Conservation (phyloP, 495 filamentous ascomycete genomes). For the Penicillium alfredii region DNA sequence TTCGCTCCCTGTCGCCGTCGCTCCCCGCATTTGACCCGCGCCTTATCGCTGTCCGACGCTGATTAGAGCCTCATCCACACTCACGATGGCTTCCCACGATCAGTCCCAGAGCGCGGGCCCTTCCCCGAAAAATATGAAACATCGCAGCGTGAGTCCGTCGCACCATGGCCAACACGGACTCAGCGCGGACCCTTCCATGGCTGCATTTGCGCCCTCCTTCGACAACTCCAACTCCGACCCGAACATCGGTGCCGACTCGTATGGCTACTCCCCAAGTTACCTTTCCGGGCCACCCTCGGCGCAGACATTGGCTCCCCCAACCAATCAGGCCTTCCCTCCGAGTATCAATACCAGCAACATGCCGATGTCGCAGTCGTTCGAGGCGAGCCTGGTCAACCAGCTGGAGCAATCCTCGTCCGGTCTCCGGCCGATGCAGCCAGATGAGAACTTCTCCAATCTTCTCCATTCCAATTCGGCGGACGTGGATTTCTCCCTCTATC, state of each 20-base stretch:
- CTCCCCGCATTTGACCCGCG: not conserved
- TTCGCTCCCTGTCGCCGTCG: no score
- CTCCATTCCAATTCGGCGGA: constrained; percentile 32
- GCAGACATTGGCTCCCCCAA: constrained; percentile 23
- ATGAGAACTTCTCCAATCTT: constrained; percentile 38
- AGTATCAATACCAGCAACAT: constrained; percentile 23
- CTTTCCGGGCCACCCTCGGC: constrained; percentile 20
- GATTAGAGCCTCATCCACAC: constrained; percentile 10
- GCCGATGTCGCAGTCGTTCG: constrained; percentile 36
- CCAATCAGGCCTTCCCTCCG: constrained; percentile 28
- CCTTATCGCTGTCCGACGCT: constrained; percentile 1
- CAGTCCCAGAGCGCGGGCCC: constrained; percentile 25
- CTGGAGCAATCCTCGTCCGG: constrained; percentile 25
- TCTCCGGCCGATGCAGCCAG: constrained; percentile 20
- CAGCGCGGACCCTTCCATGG: constrained; percentile 34
- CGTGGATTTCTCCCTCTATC: constrained; percentile 39
- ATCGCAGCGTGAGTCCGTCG: constrained; percentile 40
- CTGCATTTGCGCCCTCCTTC: constrained; percentile 26
- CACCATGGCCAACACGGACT: constrained; percentile 35
- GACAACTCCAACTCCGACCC: constrained; percentile 18
- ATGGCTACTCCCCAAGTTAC: constrained; percentile 28
- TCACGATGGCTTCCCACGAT: constrained; percentile 36
- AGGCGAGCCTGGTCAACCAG: constrained; percentile 31
- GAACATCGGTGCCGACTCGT: constrained; percentile 23
- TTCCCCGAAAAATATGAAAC: constrained; percentile 24